These are phyloP conservation scores for Cordyceps pruinosa DNA, from an alignment of 2,329 filamentous ascomycete species.

Conservation along the genomic window DNA sequence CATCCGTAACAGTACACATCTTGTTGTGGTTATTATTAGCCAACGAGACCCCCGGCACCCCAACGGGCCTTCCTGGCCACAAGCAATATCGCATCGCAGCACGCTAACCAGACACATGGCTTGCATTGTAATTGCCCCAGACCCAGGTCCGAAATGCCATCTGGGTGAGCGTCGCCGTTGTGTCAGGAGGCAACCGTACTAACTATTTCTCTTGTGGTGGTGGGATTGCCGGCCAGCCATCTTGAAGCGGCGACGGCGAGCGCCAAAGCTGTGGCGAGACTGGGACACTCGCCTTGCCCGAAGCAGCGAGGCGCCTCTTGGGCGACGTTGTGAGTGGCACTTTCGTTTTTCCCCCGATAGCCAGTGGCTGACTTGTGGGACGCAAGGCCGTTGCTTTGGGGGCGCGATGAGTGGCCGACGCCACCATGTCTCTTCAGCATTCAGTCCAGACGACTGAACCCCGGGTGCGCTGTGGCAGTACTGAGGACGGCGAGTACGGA, in stretches of 20 bases:
- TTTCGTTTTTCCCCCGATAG: neutral
- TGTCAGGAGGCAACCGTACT: neutral
- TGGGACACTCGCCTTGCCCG: neutral
- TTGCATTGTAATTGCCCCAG: slow-evolving; percentile 7
- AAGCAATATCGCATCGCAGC: neutral
- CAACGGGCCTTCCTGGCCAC: too few species aligned
- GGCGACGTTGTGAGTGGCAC: neutral
- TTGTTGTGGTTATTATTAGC: neutral
- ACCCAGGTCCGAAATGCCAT: neutral
- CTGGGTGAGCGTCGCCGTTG: neutral
- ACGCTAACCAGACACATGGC: neutral
- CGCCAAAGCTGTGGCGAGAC: neutral
- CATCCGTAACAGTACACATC: too few species aligned
- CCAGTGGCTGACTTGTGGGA: neutral
- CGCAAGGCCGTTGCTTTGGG: neutral
- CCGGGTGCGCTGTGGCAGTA: too few species aligned
- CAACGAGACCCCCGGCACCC: too few species aligned
- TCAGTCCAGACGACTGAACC: neutral
- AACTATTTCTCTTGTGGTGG: neutral
- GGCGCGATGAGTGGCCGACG: neutral
- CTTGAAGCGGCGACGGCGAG: neutral
- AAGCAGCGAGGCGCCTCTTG: neutral
- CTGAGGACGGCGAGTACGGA: too few species aligned
- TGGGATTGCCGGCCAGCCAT: neutral
- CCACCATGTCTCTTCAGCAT: neutral